Evolutionary conservation across 768 basidiomycete species (phyloP).

Genomic region (Psilocybe cyanescens): DNA sequence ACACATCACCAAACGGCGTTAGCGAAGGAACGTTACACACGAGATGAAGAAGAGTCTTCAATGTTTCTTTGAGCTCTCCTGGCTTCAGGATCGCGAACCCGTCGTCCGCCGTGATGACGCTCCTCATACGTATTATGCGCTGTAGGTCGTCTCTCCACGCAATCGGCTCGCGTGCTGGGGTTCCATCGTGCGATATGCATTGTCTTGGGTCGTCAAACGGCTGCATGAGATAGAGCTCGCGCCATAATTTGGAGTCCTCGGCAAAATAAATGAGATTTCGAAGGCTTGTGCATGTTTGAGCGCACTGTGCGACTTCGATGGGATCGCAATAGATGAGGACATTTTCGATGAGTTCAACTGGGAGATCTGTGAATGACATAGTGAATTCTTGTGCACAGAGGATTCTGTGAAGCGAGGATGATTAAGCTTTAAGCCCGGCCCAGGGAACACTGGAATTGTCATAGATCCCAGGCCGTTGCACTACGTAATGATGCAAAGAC

Average conservation of each 20-base stretch:
- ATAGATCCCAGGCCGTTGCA: not conserved
- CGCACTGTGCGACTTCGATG: slow-evolving; percentile 55
- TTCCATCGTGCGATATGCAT: slow-evolving; percentile 43
- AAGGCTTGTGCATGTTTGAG: slow-evolving; percentile 51
- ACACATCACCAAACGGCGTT: slow-evolving; percentile 31
- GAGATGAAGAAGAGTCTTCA: slow-evolving; percentile 57
- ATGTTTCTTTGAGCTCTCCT: slow-evolving; percentile 44
- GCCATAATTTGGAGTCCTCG: slow-evolving; percentile 59
- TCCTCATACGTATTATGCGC: slow-evolving; percentile 55
- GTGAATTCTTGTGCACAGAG: not conserved
- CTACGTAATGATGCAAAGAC: no score
- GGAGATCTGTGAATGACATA: not conserved
- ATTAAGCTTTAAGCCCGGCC: not conserved
- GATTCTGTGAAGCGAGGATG: not conserved
- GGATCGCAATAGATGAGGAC: slow-evolving; percentile 2
- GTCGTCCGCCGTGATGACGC: slow-evolving; percentile 35
- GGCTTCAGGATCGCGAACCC: slow-evolving; percentile 36
- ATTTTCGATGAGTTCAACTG: not conserved
- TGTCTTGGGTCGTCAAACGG: slow-evolving; percentile 66
- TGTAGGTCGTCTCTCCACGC: slow-evolving; percentile 62
- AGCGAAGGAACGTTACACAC: slow-evolving; percentile 45
- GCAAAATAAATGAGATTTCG: slow-evolving; percentile 48
- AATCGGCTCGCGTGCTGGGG: slow-evolving; percentile 31
- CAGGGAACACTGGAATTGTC: not conserved
- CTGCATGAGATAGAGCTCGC: slow-evolving; percentile 63